phyloP scores from a whole-genome alignment of 2,329 filamentous ascomycete genomes.

The Diaporthe sp. region DNA sequence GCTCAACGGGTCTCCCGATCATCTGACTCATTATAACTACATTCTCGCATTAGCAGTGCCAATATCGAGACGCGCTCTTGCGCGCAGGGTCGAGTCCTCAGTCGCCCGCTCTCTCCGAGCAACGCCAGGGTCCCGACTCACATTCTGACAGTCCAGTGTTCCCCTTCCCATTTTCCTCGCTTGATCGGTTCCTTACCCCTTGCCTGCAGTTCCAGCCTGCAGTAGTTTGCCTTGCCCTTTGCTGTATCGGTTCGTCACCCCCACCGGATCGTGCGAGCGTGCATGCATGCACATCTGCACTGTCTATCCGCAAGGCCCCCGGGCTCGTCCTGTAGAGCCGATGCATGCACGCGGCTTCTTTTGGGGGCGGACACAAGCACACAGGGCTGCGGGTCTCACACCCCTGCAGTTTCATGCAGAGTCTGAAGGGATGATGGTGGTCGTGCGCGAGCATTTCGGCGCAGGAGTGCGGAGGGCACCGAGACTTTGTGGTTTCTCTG shows the following conservation, averaged over 20 bases:
- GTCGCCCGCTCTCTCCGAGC: background rate
- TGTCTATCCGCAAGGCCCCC: background rate
- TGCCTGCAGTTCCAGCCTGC: slow-evolving; percentile 4
- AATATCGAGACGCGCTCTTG: background rate
- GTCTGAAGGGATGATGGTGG: slow-evolving; percentile 8
- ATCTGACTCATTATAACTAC: background rate
- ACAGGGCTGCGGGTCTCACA: slow-evolving; percentile 15
- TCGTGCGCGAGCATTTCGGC: background rate
- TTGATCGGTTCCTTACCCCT: background rate
- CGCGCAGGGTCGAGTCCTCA: background rate
- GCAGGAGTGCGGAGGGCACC: slow-evolving; percentile 1
- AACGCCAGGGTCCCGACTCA: background rate
- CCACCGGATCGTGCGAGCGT: slow-evolving; percentile 19
- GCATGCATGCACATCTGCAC: slow-evolving; percentile 6
- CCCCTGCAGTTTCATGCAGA: background rate
- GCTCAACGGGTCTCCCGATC: background rate
- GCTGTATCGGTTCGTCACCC: background rate
- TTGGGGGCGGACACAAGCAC: background rate
- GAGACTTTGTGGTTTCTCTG: background rate
- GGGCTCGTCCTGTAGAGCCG: background rate
- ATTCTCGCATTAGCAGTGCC: too few species aligned
- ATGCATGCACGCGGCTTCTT: background rate
- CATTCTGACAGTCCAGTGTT: background rate
- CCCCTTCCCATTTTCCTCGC: background rate
- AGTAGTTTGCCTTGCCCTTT: background rate